Evolutionary conservation across 345 rosid species (phyloP), one percentile per base, ranked within the genome.

Genomic region (Ceriops zippeliana): DNA sequence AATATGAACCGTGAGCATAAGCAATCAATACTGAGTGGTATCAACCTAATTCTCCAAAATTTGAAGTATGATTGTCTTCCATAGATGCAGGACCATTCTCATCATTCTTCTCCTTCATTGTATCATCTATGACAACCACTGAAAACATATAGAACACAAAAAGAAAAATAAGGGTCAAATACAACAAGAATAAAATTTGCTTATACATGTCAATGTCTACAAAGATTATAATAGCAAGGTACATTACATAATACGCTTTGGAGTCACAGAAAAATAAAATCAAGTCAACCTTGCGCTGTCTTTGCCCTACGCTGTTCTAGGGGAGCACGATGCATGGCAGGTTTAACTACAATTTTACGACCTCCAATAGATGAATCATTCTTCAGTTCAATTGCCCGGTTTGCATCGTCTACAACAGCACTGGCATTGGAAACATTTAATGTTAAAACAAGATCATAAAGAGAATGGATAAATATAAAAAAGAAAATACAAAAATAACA

Each of bases 361-460:
- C 96, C 93, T 34, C 90, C 97, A 71, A 91, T 78, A 67, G 78
- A 81, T 62, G 83, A 78, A 70, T 84, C 89, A 66, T 85, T 86
- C 75, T 88, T 93, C 53, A 82, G 73, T 80, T 93, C 96, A 59
- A 89, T 85, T 37, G 98, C 87, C 69, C 90, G 84, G 60, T 82
- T 84, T 57, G 90, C 98, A 71, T 93, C 97, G 58, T 93, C 97
- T 1, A 79, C 75, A 76, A 91, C 86, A 76, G 97, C 98, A 83
- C 97, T 93, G 65, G 19, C 77, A 32, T 73, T 42, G 53, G 62
- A 27, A 11, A 26, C 42, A 70, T 38, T 38, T 8, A 9, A 38
- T 38, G 46, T 38, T 38, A 37, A 7, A 51, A 34, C 32, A 35
- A 15, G 5, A 37, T 6, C 5, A 64, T 22, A 27, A 1, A 27